Percentiles rank a stretch among this genome's conserved stretches.
These are phyloP conservation scores for Solanum ossicruentum DNA, from an alignment of 257 asterid genomes.

Conservation along the genomic window DNA sequence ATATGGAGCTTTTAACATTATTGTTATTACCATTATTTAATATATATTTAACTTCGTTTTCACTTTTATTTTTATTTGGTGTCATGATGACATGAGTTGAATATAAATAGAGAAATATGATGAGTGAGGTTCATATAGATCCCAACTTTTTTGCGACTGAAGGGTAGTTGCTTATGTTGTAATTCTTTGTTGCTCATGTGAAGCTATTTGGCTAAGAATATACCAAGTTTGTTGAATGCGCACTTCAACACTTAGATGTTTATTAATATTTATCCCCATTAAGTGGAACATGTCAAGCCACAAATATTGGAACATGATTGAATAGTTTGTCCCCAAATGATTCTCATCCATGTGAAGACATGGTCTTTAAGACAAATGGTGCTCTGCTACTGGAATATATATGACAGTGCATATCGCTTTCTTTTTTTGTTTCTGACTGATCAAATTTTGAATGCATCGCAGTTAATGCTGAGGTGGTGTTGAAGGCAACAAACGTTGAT, in stretches of 20 bases:
- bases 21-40: background rate
- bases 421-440: background rate
- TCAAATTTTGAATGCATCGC: background rate
- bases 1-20: background rate
- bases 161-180: background rate
- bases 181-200: background rate
- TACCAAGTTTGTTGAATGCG: background rate
- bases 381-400: background rate
- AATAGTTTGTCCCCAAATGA: background rate
- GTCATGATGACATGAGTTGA: background rate
- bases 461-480: conserved; percentile 97
- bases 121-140: background rate
- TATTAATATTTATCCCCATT: background rate
- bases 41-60: background rate
- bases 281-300: background rate
- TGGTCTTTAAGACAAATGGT: background rate
- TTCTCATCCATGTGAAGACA: background rate
- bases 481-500: conserved; percentile 92
- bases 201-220: background rate
- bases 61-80: background rate
- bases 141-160: background rate
- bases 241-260: background rate
- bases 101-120: background rate
- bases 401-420: background rate
- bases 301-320: background rate